Evolutionary conservation across 345 rosid genomes (phyloP).

Genomic region (Jatropha curcas): DNA sequence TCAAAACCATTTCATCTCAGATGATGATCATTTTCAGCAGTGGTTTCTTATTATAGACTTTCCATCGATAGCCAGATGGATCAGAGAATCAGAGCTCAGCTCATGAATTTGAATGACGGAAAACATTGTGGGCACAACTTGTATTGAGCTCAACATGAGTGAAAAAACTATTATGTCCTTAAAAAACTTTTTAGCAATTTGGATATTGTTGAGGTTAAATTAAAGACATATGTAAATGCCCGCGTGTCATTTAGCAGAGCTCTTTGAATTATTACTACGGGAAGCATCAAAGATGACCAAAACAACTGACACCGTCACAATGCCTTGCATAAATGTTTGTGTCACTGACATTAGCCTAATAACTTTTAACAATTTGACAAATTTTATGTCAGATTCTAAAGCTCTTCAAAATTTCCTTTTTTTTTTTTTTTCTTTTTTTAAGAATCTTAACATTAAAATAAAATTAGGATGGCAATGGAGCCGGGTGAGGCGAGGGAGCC

Average conservation of each 20-base stretch:
- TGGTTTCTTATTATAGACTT: background rate
- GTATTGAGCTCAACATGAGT: too few species aligned
- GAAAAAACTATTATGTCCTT: too few species aligned
- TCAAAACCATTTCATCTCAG: background rate
- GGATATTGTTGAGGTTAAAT: too few species aligned
- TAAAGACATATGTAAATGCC: too few species aligned
- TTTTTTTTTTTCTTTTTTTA: background rate
- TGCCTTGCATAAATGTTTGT: slow-evolving; percentile 9
- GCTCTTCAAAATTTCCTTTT: background rate
- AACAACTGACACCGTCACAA: slow-evolving; percentile 6
- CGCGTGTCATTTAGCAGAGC: too few species aligned
- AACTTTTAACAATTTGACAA: background rate
- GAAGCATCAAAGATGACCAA: slow-evolving; percentile 2
- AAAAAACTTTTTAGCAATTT: too few species aligned
- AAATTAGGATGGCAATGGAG: too few species aligned
- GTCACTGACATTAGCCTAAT: slow-evolving; percentile 14
- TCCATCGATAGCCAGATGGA: background rate
- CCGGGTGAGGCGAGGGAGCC: too few species aligned
- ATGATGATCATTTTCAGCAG: background rate
- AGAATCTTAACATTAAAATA: too few species aligned
- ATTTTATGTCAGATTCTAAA: background rate
- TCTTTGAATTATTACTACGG: too few species aligned
- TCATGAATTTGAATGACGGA: slow-evolving; percentile 1
- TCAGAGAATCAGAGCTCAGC: slow-evolving; percentile 11
- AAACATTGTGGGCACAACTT: slow-evolving; percentile 1